Percentiles rank a stretch among this genome's conserved stretches.
Evolutionary conservation across 768 basidiomycete genomes (phyloP).

Genomic region (Tylopilus plumbeoviolaceoides): DNA sequence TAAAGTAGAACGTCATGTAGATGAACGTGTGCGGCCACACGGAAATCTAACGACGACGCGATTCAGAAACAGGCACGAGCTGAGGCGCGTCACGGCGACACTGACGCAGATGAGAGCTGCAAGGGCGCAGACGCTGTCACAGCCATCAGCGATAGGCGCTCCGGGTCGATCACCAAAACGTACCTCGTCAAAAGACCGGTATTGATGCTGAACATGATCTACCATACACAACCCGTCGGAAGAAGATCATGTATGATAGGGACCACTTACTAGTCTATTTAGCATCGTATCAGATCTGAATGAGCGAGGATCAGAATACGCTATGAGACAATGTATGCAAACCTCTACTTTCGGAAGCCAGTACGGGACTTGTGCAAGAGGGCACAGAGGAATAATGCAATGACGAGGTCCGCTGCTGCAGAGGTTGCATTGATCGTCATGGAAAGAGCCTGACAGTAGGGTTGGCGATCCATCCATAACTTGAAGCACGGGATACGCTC

Average conservation of each 20-base stretch:
- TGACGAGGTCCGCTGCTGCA: slow-evolving; percentile 38
- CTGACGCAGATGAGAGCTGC: slow-evolving; percentile 49
- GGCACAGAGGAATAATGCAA: slow-evolving; percentile 39
- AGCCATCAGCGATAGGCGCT: slow-evolving; percentile 2
- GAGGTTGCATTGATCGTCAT: slow-evolving; percentile 40
- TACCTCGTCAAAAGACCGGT: slow-evolving; percentile 33
- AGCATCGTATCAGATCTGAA: slow-evolving; percentile 46
- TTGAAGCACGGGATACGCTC: too few species aligned
- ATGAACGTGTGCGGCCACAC: slow-evolving; percentile 23
- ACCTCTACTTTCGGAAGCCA: slow-evolving; percentile 41
- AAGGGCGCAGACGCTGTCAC: slow-evolving; percentile 44
- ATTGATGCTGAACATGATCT: slow-evolving; percentile 53
- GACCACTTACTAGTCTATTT: slow-evolving; percentile 36
- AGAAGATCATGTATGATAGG: background rate
- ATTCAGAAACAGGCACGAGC: too few species aligned
- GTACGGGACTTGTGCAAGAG: slow-evolving; percentile 47
- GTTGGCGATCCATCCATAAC: background rate
- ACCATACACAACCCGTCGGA: background rate
- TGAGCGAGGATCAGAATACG: too few species aligned
- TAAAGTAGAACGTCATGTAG: background rate
- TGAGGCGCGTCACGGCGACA: too few species aligned
- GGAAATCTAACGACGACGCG: too few species aligned
- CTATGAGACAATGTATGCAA: background rate
- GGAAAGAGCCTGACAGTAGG: background rate
- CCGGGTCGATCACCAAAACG: background rate